Base-by-base conservation (phyloP, 2,329 filamentous ascomycete genomes). In the Conoideocrella luteorostrata region DNA sequence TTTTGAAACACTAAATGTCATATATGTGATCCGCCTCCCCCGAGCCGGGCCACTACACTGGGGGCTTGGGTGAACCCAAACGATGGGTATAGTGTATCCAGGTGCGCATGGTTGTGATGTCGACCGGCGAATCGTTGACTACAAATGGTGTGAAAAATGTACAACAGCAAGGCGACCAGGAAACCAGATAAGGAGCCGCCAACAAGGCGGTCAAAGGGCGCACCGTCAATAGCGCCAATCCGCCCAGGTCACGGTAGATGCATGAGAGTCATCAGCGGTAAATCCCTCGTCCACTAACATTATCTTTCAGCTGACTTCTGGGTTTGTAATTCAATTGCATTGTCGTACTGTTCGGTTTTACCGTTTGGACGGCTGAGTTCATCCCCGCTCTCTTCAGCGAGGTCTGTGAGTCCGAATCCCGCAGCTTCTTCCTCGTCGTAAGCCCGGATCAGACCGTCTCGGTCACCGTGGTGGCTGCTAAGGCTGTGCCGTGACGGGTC, bases 341-440 rank as follows among this genome's bases (percentile, higher is more conserved):
- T 56, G 39, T 55, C 56, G 42, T 62, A 61, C 43, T 69, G 62
- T 35, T 63, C 58, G 13, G 57, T 47, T 17, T 55, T 62, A 45
- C 67, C 60, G 50, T 70, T 67, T 47, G 66, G 53, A 44, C 62
- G 59, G 57, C 56, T 52, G 44, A 52, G 57, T 24, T 82, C 80
- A 42, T 83, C 83, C 23, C 87, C 84, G 52, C 77, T 85, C 49
- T 93, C 86, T 51, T 90, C 86, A 2, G 84, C 76, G 30, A 96
- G 69, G 54, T 95, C 88, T 12, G 80, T 79, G 37, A 97, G 71
- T 32, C 86, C 86, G 50, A 94, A 88, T 5, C 78, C 80, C 33
- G 75, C 75, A 35, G 74, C 74, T 55, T 86, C 81, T 61, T 96
- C 90, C 48, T 93, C 81, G 55, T 97, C 91, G 56, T 95, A 96